Evolutionary conservation across 2,329 filamentous ascomycete genomes (phyloP).

Genomic region (Pseudofabraea citricarpa): DNA sequence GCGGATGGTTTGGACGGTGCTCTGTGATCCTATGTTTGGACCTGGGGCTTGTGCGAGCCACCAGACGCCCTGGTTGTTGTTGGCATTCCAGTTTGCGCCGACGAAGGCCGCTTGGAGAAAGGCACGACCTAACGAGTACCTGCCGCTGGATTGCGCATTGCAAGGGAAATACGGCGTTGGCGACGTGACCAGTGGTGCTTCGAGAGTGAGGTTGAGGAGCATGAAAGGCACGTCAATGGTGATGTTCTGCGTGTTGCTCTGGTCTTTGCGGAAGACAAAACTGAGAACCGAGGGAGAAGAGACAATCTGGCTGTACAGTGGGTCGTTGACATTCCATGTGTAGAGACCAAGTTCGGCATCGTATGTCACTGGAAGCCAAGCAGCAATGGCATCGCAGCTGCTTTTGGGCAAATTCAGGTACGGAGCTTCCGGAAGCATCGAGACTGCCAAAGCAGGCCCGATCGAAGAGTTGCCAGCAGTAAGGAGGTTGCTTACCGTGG

Average conservation of each 20-base stretch:
- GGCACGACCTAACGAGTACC: slow-evolving; percentile 27
- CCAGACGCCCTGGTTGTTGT: slow-evolving; percentile 5
- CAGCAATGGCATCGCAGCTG: slow-evolving; percentile 26
- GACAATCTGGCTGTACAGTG: slow-evolving; percentile 24
- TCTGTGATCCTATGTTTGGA: slow-evolving; percentile 10
- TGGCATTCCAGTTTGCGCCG: slow-evolving; percentile 23
- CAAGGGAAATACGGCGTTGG: slow-evolving; percentile 15
- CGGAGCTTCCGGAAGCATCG: not conserved
- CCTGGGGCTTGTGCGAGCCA: slow-evolving; percentile 28
- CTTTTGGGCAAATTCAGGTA: not conserved
- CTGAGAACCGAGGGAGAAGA: slow-evolving; percentile 29
- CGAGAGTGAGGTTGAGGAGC: slow-evolving; percentile 15
- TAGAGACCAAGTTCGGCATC: slow-evolving; percentile 24
- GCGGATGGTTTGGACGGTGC: not conserved
- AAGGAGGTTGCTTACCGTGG: not conserved
- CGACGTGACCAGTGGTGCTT: slow-evolving; percentile 6
- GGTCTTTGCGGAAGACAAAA: slow-evolving; percentile 26
- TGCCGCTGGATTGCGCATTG: slow-evolving; percentile 4
- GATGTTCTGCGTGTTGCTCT: slow-evolving; percentile 20
- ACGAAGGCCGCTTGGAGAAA: slow-evolving; percentile 34
- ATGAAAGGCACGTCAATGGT: slow-evolving; percentile 20
- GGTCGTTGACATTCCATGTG: slow-evolving; percentile 25
- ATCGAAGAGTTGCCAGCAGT: slow-evolving; percentile 1
- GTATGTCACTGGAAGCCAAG: slow-evolving; percentile 25
- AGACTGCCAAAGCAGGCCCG: not conserved